Evolutionary conservation across 1,139 yeast genomes (phyloP).

Genomic region (Chernovozyma sophiae-reginae): DNA sequence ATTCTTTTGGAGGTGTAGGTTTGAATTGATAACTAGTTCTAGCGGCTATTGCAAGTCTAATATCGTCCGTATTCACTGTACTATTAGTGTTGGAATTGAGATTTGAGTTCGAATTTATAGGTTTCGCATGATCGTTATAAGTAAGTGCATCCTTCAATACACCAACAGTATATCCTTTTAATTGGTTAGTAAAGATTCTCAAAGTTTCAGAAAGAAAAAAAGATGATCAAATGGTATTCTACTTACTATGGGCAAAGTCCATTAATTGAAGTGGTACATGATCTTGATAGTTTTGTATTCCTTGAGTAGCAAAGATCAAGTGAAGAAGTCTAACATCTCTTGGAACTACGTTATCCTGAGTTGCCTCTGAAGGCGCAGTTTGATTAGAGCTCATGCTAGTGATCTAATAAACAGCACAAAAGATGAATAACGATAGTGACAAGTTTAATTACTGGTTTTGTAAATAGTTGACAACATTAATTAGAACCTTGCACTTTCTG

Average conservation of each 20-base stretch:
- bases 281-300: conserved; percentile 88
- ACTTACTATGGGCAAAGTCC: conserved; percentile 83
- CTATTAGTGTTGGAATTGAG: conserved; percentile 37
- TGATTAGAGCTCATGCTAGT: conserved; percentile 5
- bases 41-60: conserved; percentile 89
- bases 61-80: conserved; percentile 78
- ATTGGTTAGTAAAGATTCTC: conserved; percentile 3
- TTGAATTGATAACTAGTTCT: conserved; percentile 91
- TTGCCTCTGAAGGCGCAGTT: conserved; percentile 1
- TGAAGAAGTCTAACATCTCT: conserved; percentile 90
- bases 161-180: conserved; percentile 70
- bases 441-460: too few relatives aligned
- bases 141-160: conserved; percentile 84
- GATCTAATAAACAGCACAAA: neutral
- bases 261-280: conserved; percentile 91
- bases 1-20: conserved; percentile 92
- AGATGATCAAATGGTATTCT: neutral
- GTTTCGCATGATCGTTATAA: conserved; percentile 77
- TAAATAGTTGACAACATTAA: too few relatives aligned
- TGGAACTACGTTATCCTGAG: conserved; percentile 44
- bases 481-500: too few relatives aligned
- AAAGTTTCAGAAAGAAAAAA: neutral
- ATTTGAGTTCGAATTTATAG: conserved; percentile 28
- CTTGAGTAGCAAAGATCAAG: conserved; percentile 88
- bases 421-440: neutral